phyloP scores from a whole-genome alignment of 768 basidiomycete genomes.

The Mycena capillaripes region DNA sequence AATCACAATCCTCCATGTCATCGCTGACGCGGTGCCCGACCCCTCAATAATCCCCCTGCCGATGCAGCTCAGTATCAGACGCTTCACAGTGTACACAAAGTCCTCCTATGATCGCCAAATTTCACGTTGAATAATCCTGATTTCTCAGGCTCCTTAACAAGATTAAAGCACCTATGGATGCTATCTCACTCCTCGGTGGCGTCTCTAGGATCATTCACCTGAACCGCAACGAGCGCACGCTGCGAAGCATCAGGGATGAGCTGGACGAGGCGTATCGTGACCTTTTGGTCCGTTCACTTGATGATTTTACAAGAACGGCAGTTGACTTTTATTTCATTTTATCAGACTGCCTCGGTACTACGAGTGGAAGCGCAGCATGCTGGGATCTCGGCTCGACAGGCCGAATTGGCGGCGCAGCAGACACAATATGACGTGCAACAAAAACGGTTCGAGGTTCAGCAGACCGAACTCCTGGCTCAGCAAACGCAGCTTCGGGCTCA shows the following conservation, averaged over 20 bases:
- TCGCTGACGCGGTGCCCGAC: background rate
- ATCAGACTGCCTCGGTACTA: background rate
- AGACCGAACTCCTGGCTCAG: no score
- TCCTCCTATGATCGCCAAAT: no score
- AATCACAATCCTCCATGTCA: background rate
- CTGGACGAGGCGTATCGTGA: background rate
- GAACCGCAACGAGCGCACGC: background rate
- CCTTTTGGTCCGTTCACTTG: background rate
- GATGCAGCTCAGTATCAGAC: background rate
- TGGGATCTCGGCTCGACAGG: background rate
- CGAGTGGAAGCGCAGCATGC: background rate
- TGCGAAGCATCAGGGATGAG: background rate
- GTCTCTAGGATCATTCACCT: background rate
- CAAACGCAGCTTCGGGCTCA: no score
- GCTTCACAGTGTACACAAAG: background rate
- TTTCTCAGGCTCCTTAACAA: background rate
- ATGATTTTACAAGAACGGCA: no score
- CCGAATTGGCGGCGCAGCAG: background rate
- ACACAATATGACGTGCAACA: no score
- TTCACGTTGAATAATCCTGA: no score
- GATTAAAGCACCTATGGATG: background rate
- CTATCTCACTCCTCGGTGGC: background rate
- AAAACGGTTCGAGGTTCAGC: no score
- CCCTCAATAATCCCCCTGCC: background rate
- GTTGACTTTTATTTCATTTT: no score